Base-by-base conservation (phyloP, 2,329 filamentous ascomycete genomes). In the Beauveria pseudobassiana region DNA sequence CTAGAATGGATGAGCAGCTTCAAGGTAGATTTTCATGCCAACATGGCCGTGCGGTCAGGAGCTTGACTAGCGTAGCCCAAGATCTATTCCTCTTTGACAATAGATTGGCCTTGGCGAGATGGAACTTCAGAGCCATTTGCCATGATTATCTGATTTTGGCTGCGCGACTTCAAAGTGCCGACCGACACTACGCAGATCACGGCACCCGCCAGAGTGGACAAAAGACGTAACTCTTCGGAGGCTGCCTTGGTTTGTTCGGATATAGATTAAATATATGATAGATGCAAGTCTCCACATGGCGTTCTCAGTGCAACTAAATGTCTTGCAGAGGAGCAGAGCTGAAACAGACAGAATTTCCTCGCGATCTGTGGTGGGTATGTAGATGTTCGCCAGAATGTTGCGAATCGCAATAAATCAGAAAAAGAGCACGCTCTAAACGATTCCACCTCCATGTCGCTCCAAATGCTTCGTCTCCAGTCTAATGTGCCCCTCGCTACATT, bases 381-480 rank as follows among this genome's bases (percentile, higher is more conserved):
- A 38, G n/a, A 16, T 59, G 6, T 40, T 43, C 38, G 57, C 46
- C 45, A 49, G 57, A 59, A 59, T 59, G 48, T 49, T 18, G 38
- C 30, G 52, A 59, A 52, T 20, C 38, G 38, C 38, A 52, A 34
- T 28, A 59, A 59, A 45, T 30, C 16, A 59, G 12, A 20, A 51
- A 59, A 59, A 59, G 26, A 16, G 45, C 38, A 22, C 48, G 57
- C 57, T 59, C 14, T 28, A 30, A 51, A 30, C 46, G 52, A 50
- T 24, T 20, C 26, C 48, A 30, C n/a, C 48, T 40, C 38, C 24
- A 52, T 59, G 20, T 49, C 57, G 34, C 57, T 43, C 20, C 45
- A 49, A 59, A 59, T 59, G 57, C 57, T 51, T 51, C 14, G 24
- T 59, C 45, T 46, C 56, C 46, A 53, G 24, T 60, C 26, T 34